Percentiles rank a stretch among this genome's conserved stretches.
phyloP scores from a whole-genome alignment of 2,329 filamentous ascomycete species.

The Tolypocladium ophioglossoides region DNA sequence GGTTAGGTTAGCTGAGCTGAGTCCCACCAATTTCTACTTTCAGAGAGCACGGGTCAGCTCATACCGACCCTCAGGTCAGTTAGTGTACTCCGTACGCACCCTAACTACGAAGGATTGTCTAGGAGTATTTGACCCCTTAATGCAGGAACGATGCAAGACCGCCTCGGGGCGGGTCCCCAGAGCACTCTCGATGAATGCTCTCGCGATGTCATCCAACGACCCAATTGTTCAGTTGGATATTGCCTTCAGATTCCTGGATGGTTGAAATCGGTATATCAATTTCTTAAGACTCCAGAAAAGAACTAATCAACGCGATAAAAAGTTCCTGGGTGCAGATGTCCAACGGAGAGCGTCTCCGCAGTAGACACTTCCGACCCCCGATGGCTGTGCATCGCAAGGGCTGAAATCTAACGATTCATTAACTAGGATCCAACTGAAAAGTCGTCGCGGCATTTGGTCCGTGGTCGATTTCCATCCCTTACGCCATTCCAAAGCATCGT shows the following conservation, averaged over 20 bases:
- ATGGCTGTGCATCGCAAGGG: neutral
- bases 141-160: conserved; percentile 5
- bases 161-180: conserved; percentile 5
- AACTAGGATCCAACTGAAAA: conserved; percentile 1
- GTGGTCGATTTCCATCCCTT: neutral
- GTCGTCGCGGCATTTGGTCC: neutral
- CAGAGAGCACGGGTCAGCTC: too few relatives aligned
- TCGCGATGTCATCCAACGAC: conserved; percentile 2
- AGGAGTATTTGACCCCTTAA: neutral
- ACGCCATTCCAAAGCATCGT: neutral
- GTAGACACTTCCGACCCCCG: neutral
- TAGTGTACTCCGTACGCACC: too few relatives aligned
- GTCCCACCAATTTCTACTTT: too few relatives aligned
- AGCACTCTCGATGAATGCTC: conserved; percentile 5
- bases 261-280: neutral
- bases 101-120: too few relatives aligned
- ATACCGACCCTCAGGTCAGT: too few relatives aligned
- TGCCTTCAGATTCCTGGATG: conserved; percentile 2
- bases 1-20: too few relatives aligned
- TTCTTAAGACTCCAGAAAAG: neutral
- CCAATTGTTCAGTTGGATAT: conserved; percentile 2
- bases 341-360: conserved; percentile 1
- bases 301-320: neutral
- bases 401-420: neutral
- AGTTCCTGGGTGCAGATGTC: conserved; percentile 8